phyloP scores from a whole-genome alignment of 805 yeast genomes.

The Candida takata region DNA sequence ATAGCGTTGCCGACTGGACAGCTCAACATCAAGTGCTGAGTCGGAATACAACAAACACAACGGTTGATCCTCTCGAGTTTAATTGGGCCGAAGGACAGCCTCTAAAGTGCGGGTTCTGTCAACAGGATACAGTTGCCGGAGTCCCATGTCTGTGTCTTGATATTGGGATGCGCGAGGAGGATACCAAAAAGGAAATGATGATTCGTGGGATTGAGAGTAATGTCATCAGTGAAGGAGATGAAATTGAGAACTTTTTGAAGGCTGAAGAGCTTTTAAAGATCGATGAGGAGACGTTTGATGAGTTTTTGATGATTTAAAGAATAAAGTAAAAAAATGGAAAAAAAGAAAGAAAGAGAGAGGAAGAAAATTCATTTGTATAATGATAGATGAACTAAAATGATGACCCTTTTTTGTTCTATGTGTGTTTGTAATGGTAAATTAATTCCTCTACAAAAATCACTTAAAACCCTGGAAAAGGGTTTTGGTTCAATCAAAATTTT shows the following conservation, averaged over 20 bases:
- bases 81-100: slow-evolving; percentile 14
- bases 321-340: background rate
- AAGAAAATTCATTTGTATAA: no score
- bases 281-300: slow-evolving; percentile 9
- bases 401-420: no score
- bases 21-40: background rate
- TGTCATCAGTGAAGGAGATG: slow-evolving; percentile 10
- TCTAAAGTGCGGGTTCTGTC: slow-evolving; percentile 14
- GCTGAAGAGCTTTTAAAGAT: slow-evolving; percentile 2
- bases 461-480: no score
- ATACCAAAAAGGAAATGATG: slow-evolving; percentile 4
- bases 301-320: slow-evolving; percentile 12
- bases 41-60: slow-evolving; percentile 18
- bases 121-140: no score
- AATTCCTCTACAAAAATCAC: no score
- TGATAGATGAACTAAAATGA: no score
- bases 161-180: slow-evolving; percentile 2
- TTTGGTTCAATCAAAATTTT: no score
- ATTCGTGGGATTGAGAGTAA: slow-evolving; percentile 2
- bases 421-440: no score
- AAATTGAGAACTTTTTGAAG: slow-evolving; percentile 2
- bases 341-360: background rate
- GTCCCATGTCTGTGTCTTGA: slow-evolving; percentile 14
- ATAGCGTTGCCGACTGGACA: no score
- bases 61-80: slow-evolving; percentile 12